Base-by-base conservation (phyloP, 768 basidiomycete genomes). In the Mycena haematopus region DNA sequence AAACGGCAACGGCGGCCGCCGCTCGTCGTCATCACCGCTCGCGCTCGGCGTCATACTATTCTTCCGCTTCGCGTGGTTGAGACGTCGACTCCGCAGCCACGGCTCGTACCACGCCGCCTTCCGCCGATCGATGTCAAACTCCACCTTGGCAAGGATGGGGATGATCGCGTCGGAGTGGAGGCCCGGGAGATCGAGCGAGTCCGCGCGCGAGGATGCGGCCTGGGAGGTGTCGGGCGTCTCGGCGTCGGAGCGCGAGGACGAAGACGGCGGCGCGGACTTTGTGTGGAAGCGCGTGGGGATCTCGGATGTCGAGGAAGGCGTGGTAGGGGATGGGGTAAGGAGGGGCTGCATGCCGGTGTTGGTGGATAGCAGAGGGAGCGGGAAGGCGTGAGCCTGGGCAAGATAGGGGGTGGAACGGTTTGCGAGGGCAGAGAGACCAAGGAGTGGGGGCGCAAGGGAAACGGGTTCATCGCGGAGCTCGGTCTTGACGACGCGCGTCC, bases 111-210 rank as follows among this genome's bases (percentile, higher is more conserved):
- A 97, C 3, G 78, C 77, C 2, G 94, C 95, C 65, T 82, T 88
- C 55, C 84, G 79, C 40, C 80, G 80, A 74, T 97, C 96, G 68
- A 99, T 89, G 72, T 97, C 94, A 69, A 99, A 97, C 73, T 98
- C 95, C 14, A 99, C 87, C 74, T 96, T 96, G 52, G 95, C 96
- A 29, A 99, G 83, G 58, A 97, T 88, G 6, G 91, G 92, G 56
- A 93, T 86, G 24, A 92, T 76, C 25, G 88, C 84, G 50, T 84
- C 74, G 7, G 87, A 86, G 58, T 75, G 73, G 42, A 92, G 79
- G 8, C 90, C 91, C 6, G 90, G 88, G 11, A 92, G 81, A 56
- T 87, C 82, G 59, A 91, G 77, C 24, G 82, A 82, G 51, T 81
- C 78, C 17, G 79, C 80, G 50, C 77, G 77, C 29, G 73, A 63